A percentile compares a stretch with the other conserved stretches of the same genome.
Evolutionary conservation across 805 yeast genomes (phyloP).

Genomic region (Yamadazyma scolyti): DNA sequence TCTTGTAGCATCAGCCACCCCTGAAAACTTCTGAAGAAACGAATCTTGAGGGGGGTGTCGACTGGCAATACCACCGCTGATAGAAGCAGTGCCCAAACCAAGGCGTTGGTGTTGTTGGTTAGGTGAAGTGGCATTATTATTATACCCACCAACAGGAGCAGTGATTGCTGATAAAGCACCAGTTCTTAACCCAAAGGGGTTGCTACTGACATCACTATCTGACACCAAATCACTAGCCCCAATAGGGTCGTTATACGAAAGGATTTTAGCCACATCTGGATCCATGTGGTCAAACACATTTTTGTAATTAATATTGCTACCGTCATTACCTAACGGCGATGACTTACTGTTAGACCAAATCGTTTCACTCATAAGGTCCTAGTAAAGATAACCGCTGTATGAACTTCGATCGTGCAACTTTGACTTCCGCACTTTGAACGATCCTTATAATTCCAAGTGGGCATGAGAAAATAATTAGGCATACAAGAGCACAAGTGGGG

Average conservation of each 20-base stretch:
- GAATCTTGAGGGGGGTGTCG: constrained; percentile 45
- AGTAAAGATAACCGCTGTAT: too few relatives aligned
- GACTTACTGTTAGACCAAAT: constrained; percentile 32
- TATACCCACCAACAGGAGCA: constrained; percentile 39
- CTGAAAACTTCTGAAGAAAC: constrained; percentile 59
- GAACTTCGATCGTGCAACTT: too few relatives aligned
- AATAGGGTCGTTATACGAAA: constrained; percentile 14
- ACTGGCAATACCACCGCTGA: constrained; percentile 51
- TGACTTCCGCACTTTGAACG: too few relatives aligned
- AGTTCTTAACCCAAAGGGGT: constrained; percentile 43
- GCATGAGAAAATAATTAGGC: too few relatives aligned
- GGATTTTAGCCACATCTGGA: constrained; percentile 36
- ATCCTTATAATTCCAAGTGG: too few relatives aligned
- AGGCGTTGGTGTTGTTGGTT: constrained; percentile 21
- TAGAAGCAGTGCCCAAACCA: constrained; percentile 56
- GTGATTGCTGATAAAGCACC: constrained; percentile 47
- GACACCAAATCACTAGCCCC: constrained; percentile 11
- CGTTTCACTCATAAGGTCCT: constrained; percentile 32
- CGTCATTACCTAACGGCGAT: constrained; percentile 1
- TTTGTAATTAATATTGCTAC: constrained; percentile 15
- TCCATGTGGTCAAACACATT: constrained; percentile 38
- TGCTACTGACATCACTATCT: constrained; percentile 41
- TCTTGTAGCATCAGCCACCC: constrained; percentile 67
- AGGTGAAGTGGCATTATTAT: constrained; percentile 8
- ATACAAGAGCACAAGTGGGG: too few relatives aligned